Evolutionary conservation across 2,329 filamentous ascomycete genomes (phyloP), one percentile per base, ranked within the genome.

Genomic region (Akanthomyces uredinophilus): DNA sequence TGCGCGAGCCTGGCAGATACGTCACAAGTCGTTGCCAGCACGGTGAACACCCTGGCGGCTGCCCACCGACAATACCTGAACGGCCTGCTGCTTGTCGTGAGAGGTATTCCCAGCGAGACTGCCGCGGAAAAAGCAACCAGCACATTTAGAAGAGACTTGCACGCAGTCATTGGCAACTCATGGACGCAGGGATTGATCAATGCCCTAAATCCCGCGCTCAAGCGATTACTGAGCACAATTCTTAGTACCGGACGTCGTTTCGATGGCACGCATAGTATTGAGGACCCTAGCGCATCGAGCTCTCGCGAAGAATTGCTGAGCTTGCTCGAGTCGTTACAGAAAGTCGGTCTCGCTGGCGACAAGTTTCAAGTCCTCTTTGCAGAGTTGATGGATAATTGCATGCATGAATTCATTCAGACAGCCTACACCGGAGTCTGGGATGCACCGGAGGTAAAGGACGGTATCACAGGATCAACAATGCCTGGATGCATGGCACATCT

Each of bases 321-420:
- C 46, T 73, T 91, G 20, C 76, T 89, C 2, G 79, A 83, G 54
- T 82, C 84, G 10, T 75, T 92, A 18, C 77, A 82, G 66, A 79
- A 83, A 52, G 84, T 91, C 24, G 90, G 89, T 0, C 75, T 92
- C 20, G 86, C 86, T 1, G 88, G 87, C 29, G 86, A 90, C 68
- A 80, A 78, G 54, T 89, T 90, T 57, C 87, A 92, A 69, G 82
- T 88, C 35, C 78, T 89, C 41, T 88, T 92, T 68, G 90, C 88
- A 18, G 86, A 89, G 71, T 81, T 89, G 29, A 87, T 92, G 80
- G 82, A 91, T 69, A 75, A 76, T 41, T 79, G 87, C 63, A 86
- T 92, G 79, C 80, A 81, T 49, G 77, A 82, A 14, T 89, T 87
- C 67, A 83, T 92, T 46, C 77, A 77, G 44, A 78, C 80, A 54